These are phyloP conservation scores for Raphidocelis subcapitata DNA, from an alignment of 139 green algal genomes.

Conservation along the genomic window DNA sequence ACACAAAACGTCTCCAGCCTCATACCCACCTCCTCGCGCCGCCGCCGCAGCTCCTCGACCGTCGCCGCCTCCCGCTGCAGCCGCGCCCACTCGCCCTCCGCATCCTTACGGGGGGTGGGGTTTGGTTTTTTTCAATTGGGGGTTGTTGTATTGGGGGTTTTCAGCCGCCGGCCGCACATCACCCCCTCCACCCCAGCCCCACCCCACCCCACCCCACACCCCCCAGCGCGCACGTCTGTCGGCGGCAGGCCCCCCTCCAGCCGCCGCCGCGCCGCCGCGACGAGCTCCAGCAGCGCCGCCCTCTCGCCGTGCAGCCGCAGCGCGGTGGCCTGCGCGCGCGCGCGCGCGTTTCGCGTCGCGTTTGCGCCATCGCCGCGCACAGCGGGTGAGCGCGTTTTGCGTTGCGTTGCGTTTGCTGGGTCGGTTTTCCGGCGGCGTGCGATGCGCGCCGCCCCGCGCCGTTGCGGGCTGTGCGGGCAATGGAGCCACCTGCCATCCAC, in stretches of 20 bases:
- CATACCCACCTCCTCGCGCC: constrained; percentile 31
- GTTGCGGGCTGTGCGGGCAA: too few relatives aligned
- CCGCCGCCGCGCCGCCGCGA: constrained; percentile 38
- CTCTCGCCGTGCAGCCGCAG: constrained; percentile 70
- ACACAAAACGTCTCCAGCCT: too few relatives aligned
- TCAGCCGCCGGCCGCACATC: neutral
- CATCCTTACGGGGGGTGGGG: constrained; percentile 27
- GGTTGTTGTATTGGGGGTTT: neutral
- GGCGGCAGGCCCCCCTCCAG: constrained; percentile 61
- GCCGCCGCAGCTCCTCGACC: constrained; percentile 30
- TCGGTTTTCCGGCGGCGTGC: too few relatives aligned
- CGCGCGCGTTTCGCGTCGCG: too few relatives aligned
- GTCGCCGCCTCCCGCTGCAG: constrained; percentile 39
- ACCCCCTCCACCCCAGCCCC: neutral
- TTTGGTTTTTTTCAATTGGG: neutral
- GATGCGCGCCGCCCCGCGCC: too few relatives aligned
- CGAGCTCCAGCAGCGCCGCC: constrained; percentile 44
- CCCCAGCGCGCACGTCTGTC: constrained; percentile 47
- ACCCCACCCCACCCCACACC: neutral
- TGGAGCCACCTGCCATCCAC: too few relatives aligned
- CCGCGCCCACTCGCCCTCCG: constrained; percentile 47
- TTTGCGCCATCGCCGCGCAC: too few relatives aligned
- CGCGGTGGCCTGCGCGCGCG: constrained; percentile 45
- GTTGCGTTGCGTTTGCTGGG: too few relatives aligned
- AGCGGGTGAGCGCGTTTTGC: neutral